phyloP scores from a whole-genome alignment of 1,284 basidiomycete genomes.

The Apiotrichum sp. region DNA sequence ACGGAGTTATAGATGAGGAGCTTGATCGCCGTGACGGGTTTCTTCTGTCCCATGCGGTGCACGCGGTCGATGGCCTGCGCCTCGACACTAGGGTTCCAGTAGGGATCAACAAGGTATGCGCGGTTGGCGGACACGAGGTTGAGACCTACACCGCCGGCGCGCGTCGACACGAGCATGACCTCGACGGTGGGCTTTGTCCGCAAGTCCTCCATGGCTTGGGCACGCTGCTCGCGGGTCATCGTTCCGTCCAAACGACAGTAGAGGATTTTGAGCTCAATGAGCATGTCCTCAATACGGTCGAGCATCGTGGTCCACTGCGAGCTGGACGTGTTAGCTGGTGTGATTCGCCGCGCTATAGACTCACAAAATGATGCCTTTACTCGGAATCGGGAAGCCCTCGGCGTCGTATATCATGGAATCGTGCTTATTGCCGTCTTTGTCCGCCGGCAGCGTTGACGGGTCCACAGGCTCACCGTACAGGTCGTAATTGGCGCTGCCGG shows the following conservation, averaged over 20 bases:
- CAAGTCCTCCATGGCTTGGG: constrained; percentile 79
- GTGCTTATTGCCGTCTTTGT: constrained; percentile 60
- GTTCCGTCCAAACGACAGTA: constrained; percentile 91
- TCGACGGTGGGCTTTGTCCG: constrained; percentile 78
- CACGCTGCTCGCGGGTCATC: constrained; percentile 91
- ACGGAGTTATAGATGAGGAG: constrained; percentile 90
- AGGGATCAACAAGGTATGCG: constrained; percentile 87
- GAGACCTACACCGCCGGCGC: constrained; percentile 93
- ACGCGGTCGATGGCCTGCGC: constrained; percentile 93
- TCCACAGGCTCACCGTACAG: constrained; percentile 60
- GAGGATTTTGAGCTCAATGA: constrained; percentile 69
- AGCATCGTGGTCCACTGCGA: constrained; percentile 96
- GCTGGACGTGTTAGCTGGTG: constrained; percentile 16
- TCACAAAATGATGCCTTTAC: constrained; percentile 87
- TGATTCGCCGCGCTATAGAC: constrained; percentile 41
- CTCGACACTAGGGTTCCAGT: constrained; percentile 92
- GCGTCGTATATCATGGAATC: constrained; percentile 54
- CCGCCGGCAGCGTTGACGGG: constrained; percentile 45
- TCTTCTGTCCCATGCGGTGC: constrained; percentile 87
- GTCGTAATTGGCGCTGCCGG: constrained; percentile 77
- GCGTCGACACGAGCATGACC: constrained; percentile 88
- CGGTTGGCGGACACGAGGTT: constrained; percentile 88
- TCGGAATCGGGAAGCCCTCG: constrained; percentile 50
- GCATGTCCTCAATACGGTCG: constrained; percentile 87
- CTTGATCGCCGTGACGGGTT: constrained; percentile 83